Conservation (phyloP, 169 alveolate genomes). For the Plasmodium gonderi region DNA sequence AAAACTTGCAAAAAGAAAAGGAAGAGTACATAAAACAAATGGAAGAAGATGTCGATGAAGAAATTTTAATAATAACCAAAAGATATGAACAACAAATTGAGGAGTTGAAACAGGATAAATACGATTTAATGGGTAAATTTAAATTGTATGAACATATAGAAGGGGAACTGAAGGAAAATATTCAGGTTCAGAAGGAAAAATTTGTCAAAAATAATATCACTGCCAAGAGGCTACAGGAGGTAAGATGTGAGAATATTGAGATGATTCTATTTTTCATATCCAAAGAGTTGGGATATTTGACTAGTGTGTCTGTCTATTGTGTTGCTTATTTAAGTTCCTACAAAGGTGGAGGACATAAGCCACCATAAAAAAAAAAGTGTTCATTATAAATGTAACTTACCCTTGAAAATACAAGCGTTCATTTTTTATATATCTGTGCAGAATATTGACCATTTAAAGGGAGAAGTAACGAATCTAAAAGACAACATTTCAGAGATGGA, state of each 20-base stretch:
- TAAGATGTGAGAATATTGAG: not conserved
- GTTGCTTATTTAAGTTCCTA: too few relatives aligned
- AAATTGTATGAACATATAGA: slow-evolving; percentile 59
- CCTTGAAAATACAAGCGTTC: too few relatives aligned
- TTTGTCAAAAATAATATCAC: slow-evolving; percentile 46
- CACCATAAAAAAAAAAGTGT: too few relatives aligned
- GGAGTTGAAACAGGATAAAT: slow-evolving; percentile 35
- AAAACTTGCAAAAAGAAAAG: slow-evolving; percentile 47
- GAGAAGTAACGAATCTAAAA: slow-evolving; percentile 24
- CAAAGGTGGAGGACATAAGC: too few relatives aligned
- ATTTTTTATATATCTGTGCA: not conserved
- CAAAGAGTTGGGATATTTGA: too few relatives aligned
- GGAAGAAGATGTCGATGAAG: slow-evolving; percentile 76
- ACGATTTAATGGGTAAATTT: slow-evolving; percentile 30
- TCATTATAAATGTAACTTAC: too few relatives aligned
- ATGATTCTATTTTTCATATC: too few relatives aligned
- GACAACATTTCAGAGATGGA: slow-evolving; percentile 25
- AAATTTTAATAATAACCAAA: slow-evolving; percentile 56
- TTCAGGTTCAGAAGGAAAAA: slow-evolving; percentile 52
- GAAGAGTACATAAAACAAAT: slow-evolving; percentile 50
- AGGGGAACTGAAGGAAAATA: slow-evolving; percentile 38
- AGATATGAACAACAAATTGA: slow-evolving; percentile 47
- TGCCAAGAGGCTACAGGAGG: slow-evolving; percentile 66
- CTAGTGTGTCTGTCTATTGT: too few relatives aligned
- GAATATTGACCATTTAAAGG: slow-evolving; percentile 53